phyloP scores from a whole-genome alignment of 805 yeast species.

The Spathaspora boniae region DNA sequence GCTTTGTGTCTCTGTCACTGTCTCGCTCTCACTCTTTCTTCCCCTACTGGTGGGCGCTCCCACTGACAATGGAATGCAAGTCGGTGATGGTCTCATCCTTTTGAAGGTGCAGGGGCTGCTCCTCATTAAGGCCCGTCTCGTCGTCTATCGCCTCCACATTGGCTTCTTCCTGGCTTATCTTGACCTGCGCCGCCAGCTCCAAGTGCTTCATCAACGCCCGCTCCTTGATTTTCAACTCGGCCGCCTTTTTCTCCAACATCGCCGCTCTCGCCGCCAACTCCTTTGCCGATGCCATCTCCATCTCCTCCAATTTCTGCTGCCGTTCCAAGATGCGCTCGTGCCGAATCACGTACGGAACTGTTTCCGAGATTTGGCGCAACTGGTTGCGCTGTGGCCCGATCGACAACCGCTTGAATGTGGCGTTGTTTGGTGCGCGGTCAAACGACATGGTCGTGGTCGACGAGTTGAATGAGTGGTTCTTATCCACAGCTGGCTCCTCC shows the following conservation, averaged over 20 bases:
- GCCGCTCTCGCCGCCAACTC: conserved; percentile 74
- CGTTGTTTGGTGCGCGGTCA: conserved; percentile 17
- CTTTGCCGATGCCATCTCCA: conserved; percentile 74
- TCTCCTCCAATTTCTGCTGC: conserved; percentile 73
- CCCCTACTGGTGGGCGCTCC: too few relatives aligned
- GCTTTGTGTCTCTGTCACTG: too few relatives aligned
- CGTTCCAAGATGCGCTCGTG: conserved; percentile 73
- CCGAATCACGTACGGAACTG: conserved; percentile 78
- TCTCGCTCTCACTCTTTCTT: too few relatives aligned
- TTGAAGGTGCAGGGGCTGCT: conserved; percentile 7
- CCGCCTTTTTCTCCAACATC: conserved; percentile 70
- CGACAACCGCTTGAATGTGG: conserved; percentile 40
- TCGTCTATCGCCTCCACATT: conserved; percentile 1
- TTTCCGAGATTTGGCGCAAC: conserved; percentile 73
- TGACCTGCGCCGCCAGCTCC: conserved; percentile 19
- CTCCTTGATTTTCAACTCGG: conserved; percentile 66
- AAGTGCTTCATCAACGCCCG: conserved; percentile 45
- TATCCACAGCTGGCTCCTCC: conserved; percentile 19
- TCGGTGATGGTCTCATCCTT: conserved; percentile 57
- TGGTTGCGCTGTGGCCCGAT: conserved; percentile 55
- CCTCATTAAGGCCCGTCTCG: conserved; percentile 5
- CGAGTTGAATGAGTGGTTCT: conserved; percentile 26
- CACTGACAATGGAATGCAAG: conserved; percentile 36
- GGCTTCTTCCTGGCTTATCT: conserved; percentile 1
- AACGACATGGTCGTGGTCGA: conserved; percentile 28